These are phyloP conservation scores for Phanerochaete sordida DNA, from an alignment of 768 basidiomycete genomes.

Conservation along the genomic window DNA sequence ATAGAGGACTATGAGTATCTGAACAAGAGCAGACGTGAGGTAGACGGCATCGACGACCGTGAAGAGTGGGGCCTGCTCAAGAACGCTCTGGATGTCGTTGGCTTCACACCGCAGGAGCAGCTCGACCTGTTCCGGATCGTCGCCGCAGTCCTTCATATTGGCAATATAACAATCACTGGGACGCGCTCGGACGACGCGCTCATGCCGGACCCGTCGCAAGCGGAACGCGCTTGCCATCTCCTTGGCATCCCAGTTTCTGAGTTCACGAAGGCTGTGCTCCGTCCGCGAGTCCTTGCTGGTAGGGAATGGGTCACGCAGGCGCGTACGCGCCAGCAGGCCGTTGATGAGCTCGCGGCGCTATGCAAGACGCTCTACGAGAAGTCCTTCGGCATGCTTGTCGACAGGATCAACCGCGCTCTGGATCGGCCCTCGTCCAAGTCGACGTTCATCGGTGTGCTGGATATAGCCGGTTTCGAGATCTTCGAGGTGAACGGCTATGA, in stretches of 20 bases:
- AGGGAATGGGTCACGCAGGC: slow-evolving; percentile 97
- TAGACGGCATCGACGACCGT: slow-evolving; percentile 93
- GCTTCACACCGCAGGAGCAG: slow-evolving; percentile 82
- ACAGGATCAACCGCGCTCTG: slow-evolving; percentile 90
- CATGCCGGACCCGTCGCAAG: slow-evolving; percentile 80
- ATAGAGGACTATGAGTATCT: slow-evolving; percentile 88
- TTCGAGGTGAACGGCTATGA: slow-evolving; percentile 94
- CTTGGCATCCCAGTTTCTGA: slow-evolving; percentile 85
- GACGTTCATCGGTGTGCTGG: slow-evolving; percentile 95
- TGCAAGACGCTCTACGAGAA: slow-evolving; percentile 98
- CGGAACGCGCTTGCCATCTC: slow-evolving; percentile 85
- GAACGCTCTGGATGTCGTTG: slow-evolving; percentile 86
- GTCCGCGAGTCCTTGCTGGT: slow-evolving; percentile 89
- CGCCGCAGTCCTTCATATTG: slow-evolving; percentile 92
- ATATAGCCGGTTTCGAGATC: slow-evolving; percentile 99
- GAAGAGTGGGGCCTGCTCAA: slow-evolving; percentile 84
- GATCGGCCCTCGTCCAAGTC: slow-evolving; percentile 90
- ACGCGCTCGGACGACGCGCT: slow-evolving; percentile 76
- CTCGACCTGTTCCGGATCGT: slow-evolving; percentile 91
- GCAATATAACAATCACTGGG: slow-evolving; percentile 82
- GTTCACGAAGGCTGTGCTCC: slow-evolving; percentile 84
- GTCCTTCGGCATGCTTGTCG: slow-evolving; percentile 90
- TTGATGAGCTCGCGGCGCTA: slow-evolving; percentile 86
- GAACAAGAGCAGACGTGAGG: slow-evolving; percentile 82
- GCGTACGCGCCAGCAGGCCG: slow-evolving; percentile 84